Evolutionary conservation across 2,329 filamentous ascomycete species (phyloP).

Genomic region (Sporothrix mexicana): DNA sequence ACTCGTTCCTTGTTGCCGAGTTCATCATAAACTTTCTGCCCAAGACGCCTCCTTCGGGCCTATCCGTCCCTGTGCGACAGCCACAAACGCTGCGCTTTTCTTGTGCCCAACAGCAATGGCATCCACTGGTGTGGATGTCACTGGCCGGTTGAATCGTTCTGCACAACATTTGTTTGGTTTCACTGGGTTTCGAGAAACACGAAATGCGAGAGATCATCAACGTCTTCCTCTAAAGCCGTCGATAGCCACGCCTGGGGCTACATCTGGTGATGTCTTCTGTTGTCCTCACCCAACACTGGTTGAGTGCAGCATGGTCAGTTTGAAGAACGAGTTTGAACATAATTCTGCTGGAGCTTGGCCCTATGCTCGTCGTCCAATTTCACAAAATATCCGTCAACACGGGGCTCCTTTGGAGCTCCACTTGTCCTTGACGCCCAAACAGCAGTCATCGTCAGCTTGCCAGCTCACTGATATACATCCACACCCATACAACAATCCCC

Average conservation of each 20-base stretch:
- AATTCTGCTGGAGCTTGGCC: neutral
- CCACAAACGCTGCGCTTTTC: neutral
- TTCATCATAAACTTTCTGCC: neutral
- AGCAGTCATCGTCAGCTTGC: neutral
- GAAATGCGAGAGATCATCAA: neutral
- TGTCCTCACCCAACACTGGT: conserved; percentile 4
- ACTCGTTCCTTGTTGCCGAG: neutral
- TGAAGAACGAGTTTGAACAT: neutral
- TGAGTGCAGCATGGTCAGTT: neutral
- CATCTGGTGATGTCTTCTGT: neutral
- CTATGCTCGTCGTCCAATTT: neutral
- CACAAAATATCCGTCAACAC: neutral
- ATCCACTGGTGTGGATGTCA: neutral
- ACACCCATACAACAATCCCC: neutral
- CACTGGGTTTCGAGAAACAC: neutral
- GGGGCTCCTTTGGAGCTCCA: neutral
- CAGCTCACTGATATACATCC: conserved; percentile 4
- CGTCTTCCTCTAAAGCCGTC: neutral
- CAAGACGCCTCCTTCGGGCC: neutral
- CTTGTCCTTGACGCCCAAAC: neutral
- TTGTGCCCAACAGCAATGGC: conserved; percentile 1
- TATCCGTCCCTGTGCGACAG: conserved; percentile 10
- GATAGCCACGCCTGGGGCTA: neutral
- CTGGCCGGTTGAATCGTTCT: neutral
- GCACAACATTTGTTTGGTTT: neutral